Evolutionary conservation across 306 rosid genomes (phyloP).

Genomic region (Acacia confusa): DNA sequence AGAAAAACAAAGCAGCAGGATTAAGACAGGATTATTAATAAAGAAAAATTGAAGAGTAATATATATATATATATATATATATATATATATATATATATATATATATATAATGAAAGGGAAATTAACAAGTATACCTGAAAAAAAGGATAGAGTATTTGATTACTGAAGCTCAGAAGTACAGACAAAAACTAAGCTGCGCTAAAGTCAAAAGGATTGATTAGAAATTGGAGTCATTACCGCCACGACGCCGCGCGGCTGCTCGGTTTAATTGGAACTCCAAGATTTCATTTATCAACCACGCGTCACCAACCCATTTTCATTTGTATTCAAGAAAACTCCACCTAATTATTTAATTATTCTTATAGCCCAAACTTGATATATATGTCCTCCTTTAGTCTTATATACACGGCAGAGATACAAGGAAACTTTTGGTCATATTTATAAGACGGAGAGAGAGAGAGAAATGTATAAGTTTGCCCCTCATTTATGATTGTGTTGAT

Average conservation of each 20-base stretch:
- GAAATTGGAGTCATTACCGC: not conserved
- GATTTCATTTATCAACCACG: not conserved
- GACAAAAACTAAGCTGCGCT: not conserved
- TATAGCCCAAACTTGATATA: not conserved
- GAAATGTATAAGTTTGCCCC: no score
- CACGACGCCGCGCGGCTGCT: not conserved
- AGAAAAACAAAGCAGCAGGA: not conserved
- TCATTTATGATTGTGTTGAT: no score
- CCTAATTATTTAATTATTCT: not conserved
- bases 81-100: no score
- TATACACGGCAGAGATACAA: no score
- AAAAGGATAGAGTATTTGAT: not conserved
- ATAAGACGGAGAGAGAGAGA: no score
- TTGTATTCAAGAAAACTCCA: not conserved
- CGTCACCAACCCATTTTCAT: not conserved
- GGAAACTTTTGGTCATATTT: no score
- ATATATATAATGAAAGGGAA: no score
- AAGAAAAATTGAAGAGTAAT: not conserved
- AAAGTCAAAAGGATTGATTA: constrained; percentile 6
- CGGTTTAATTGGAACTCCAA: not conserved
- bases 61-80: no score
- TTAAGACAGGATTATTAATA: not conserved
- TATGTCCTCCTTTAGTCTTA: no score
- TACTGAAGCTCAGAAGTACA: not conserved
- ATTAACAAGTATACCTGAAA: not conserved